Percentiles rank a stretch among this genome's conserved stretches.
Conservation (phyloP, 2,329 filamentous ascomycete genomes). For the Acrodontium crateriforme region DNA sequence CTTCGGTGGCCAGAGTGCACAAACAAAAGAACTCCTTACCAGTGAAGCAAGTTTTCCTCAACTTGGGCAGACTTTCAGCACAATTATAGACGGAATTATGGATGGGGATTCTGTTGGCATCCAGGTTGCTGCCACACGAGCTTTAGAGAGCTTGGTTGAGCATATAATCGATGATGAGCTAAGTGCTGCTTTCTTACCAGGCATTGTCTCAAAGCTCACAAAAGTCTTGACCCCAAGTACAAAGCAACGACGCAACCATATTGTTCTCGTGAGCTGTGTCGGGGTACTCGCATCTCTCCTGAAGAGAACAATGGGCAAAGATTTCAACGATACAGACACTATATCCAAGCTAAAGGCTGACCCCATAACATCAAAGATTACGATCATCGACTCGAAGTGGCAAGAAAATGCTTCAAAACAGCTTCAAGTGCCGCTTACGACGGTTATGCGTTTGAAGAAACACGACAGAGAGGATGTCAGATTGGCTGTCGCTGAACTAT, state of each 20-base stretch:
- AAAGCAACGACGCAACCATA: conserved; percentile 44
- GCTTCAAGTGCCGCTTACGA: conserved; percentile 68
- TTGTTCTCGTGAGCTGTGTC: conserved; percentile 40
- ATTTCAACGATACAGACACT: background rate
- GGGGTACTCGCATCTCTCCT: conserved; percentile 12
- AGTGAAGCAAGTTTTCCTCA: conserved; percentile 53
- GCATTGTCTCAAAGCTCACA: conserved; percentile 68
- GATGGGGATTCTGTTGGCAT: conserved; percentile 52
- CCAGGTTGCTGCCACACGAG: conserved; percentile 54
- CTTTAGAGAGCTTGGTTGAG: conserved; percentile 47
- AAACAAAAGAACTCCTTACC: conserved; percentile 37
- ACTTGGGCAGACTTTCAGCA: conserved; percentile 68
- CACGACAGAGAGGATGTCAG: conserved; percentile 59
- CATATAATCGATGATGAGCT: conserved; percentile 59
- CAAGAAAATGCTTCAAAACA: conserved; percentile 66
- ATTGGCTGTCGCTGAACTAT: conserved; percentile 53
- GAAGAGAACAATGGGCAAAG: conserved; percentile 7
- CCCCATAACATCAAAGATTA: background rate
- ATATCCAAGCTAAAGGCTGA: background rate
- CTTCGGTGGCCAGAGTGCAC: conserved; percentile 27
- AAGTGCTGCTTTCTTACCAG: conserved; percentile 74
- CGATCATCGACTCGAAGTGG: conserved; percentile 41
- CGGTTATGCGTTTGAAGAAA: conserved; percentile 59
- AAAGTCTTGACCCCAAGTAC: conserved; percentile 59
- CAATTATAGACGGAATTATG: conserved; percentile 60